A percentile compares a stretch with the other conserved stretches of the same genome.
phyloP scores from a whole-genome alignment of 2,329 filamentous ascomycete species.

The Diaporthe amygdali region DNA sequence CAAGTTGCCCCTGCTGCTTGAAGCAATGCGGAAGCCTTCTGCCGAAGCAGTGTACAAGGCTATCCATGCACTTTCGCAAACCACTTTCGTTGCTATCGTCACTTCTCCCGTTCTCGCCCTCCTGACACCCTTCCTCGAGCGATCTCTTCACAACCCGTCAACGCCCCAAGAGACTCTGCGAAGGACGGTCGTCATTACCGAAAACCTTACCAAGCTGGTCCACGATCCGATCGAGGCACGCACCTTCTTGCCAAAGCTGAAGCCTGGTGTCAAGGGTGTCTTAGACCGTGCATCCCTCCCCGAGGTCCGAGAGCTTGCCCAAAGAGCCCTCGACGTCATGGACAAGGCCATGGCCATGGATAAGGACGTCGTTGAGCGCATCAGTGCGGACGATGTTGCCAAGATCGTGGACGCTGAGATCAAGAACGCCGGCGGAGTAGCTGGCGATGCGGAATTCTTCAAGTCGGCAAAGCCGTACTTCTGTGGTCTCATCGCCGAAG shows the following conservation, averaged over 20 bases:
- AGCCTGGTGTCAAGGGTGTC: slow-evolving; percentile 90
- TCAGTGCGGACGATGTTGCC: slow-evolving; percentile 74
- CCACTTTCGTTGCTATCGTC: slow-evolving; percentile 97
- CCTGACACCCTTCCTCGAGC: slow-evolving; percentile 91
- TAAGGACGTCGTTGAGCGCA: slow-evolving; percentile 68
- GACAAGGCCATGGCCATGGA: slow-evolving; percentile 88
- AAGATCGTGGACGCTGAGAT: slow-evolving; percentile 78
- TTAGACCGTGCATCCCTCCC: slow-evolving; percentile 88
- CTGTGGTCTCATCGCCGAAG: slow-evolving; percentile 83
- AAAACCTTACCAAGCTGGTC: slow-evolving; percentile 97
- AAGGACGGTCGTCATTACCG: slow-evolving; percentile 94
- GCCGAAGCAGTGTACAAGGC: slow-evolving; percentile 89
- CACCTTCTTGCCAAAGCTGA: slow-evolving; percentile 92
- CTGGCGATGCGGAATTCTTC: slow-evolving; percentile 68
- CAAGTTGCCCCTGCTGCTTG: slow-evolving; percentile 88
- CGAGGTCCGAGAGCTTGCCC: slow-evolving; percentile 90
- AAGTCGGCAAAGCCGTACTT: slow-evolving; percentile 75
- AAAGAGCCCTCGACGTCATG: slow-evolving; percentile 83
- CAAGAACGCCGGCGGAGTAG: slow-evolving; percentile 69
- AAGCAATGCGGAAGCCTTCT: slow-evolving; percentile 94
- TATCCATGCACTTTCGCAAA: slow-evolving; percentile 94
- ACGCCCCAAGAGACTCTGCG: slow-evolving; percentile 94
- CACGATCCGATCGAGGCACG: slow-evolving; percentile 94
- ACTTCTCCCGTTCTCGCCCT: slow-evolving; percentile 94
- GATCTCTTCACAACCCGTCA: slow-evolving; percentile 87